A percentile compares a stretch with the other conserved stretches of the same genome.
phyloP scores from a whole-genome alignment of 1,139 yeast genomes.

The Sugiyamaella pinicola region DNA sequence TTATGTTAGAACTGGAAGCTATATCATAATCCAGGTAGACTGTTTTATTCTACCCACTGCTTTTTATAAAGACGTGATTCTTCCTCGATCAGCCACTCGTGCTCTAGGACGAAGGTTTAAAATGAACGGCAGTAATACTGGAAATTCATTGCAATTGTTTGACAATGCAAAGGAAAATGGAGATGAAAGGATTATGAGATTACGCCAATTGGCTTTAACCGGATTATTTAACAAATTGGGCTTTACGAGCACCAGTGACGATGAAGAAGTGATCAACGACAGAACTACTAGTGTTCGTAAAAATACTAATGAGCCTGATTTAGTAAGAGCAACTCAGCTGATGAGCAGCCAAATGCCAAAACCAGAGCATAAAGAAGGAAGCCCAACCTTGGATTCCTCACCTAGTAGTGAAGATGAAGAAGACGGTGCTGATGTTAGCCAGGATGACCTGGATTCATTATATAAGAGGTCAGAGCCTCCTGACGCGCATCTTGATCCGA shows the following conservation, averaged over 20 bases:
- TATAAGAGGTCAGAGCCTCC: constrained; percentile 61
- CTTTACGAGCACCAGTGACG: constrained; percentile 30
- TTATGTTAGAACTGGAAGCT: constrained; percentile 71
- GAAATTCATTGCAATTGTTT: constrained; percentile 23
- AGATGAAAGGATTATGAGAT: constrained; percentile 55
- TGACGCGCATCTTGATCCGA: constrained; percentile 56
- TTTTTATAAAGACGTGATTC: constrained; percentile 45
- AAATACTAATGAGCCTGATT: constrained; percentile 23
- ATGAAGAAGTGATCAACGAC: constrained; percentile 29
- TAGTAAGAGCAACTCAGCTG: constrained; percentile 33
- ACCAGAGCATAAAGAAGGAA: neutral
- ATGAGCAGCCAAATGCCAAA: constrained; percentile 39
- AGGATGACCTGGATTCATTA: constrained; percentile 76
- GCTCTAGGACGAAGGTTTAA: constrained; percentile 12
- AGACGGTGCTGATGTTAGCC: constrained; percentile 51
- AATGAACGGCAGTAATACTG: constrained; percentile 9
- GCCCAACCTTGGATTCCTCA: neutral
- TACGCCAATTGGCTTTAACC: constrained; percentile 60
- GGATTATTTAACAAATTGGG: constrained; percentile 57
- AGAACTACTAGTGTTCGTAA: neutral
- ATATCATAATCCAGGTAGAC: constrained; percentile 64
- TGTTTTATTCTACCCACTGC: constrained; percentile 58
- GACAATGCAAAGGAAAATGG: constrained; percentile 52
- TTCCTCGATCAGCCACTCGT: constrained; percentile 23
- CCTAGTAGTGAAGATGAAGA: constrained; percentile 32